Base-by-base conservation (phyloP, 2,329 filamentous ascomycete genomes). In the Colletotrichum aenigma region DNA sequence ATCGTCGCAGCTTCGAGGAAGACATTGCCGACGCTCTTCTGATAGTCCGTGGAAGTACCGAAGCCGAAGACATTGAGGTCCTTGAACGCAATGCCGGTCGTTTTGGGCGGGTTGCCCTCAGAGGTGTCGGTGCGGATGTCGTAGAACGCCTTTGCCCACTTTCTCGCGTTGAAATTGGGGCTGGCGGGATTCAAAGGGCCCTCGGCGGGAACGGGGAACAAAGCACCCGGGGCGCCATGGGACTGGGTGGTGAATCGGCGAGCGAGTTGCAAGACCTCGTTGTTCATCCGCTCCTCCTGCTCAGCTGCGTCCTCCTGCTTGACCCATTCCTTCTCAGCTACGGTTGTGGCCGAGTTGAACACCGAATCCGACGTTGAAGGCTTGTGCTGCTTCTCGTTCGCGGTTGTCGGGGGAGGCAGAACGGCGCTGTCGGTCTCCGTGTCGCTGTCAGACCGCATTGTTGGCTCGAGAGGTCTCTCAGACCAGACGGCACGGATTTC, bases 21-120 rank as follows among this genome's bases (percentile, higher is more conserved):
- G 32, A 86, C 79, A 73, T 88, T 85, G 55, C 82, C 82, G 24
- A 89, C 84, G 74, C 83, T 82, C 72, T 84, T 84, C 79, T 89
- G 84, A 71, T 86, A 87, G 77, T 89, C 83, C 1, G 85, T 84
- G 18, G 85, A 82, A 7, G 81, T 82, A 36, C 86, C 81, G 76
- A 85, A 85, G 0, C 87, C 87, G 70, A 84, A 87, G 6, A 85
- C 87, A 65, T 83, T 85, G 34, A 88, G 79, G 34, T 87, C 83
- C 38, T 83, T 83, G 76, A 88, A 88, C 0, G 85, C 84, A 13
- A 88, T 81, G 5, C 86, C 87, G 1, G 83, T 81, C 3, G 80
- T 83, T 21, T 84, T 77, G 36, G 78, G 81, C 0, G 78, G 72
- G 21, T 77, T 82, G 1, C 82, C 81, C 6, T 81, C 77, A 3